These are phyloP conservation scores for Penicillium alfredii DNA, from an alignment of 495 filamentous ascomycete species.

Conservation along the genomic window DNA sequence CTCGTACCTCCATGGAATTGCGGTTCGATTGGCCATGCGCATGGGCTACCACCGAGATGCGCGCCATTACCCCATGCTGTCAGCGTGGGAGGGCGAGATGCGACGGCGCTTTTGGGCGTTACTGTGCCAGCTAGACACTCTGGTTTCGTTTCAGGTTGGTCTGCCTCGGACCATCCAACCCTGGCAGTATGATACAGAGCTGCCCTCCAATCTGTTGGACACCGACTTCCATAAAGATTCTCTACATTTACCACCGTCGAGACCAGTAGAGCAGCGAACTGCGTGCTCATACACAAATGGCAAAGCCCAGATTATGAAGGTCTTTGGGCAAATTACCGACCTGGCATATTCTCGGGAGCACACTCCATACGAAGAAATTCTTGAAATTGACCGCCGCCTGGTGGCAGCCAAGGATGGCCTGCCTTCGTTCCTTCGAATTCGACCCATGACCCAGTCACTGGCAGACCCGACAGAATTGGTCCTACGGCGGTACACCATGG, in stretches of 20 bases:
- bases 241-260: slow-evolving; percentile 27
- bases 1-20: slow-evolving; percentile 33
- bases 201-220: slow-evolving; percentile 39
- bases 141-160: slow-evolving; percentile 43
- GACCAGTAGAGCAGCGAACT: slow-evolving; percentile 35
- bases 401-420: slow-evolving; percentile 60
- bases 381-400: slow-evolving; percentile 67
- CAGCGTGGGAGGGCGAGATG: slow-evolving; percentile 40
- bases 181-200: slow-evolving; percentile 38
- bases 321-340: slow-evolving; percentile 44
- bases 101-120: slow-evolving; percentile 38
- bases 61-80: slow-evolving; percentile 31
- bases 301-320: slow-evolving; percentile 37
- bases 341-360: slow-evolving; percentile 34
- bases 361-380: slow-evolving; percentile 69
- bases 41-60: slow-evolving; percentile 46
- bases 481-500: slow-evolving; percentile 74
- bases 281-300: slow-evolving; percentile 30
- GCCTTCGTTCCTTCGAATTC: slow-evolving; percentile 64
- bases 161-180: slow-evolving; percentile 39
- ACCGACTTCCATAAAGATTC: slow-evolving; percentile 38
- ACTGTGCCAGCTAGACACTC: slow-evolving; percentile 35
- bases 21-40: slow-evolving; percentile 37
- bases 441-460: slow-evolving; percentile 63
- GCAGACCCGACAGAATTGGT: slow-evolving; percentile 71